phyloP scores from a whole-genome alignment of 1,284 basidiomycete genomes.

The Leccinum huronense region DNA sequence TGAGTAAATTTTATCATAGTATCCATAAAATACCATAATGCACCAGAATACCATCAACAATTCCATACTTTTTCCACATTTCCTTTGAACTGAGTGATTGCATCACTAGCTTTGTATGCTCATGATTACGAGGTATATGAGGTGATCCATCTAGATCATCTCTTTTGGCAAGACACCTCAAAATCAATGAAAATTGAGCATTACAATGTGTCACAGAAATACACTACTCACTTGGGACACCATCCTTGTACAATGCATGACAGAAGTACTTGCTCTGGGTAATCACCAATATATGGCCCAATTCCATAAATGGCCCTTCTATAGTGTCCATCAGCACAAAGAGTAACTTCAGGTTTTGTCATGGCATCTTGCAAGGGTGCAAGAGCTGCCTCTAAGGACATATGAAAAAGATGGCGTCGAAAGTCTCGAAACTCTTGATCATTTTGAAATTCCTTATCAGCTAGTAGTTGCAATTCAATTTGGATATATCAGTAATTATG shows the following conservation, averaged over 20 bases:
- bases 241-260: neutral
- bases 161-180: neutral
- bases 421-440: neutral
- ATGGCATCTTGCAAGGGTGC: neutral
- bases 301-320: neutral
- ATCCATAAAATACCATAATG: neutral
- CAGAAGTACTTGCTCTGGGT: neutral
- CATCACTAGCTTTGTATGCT: neutral
- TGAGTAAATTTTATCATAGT: neutral
- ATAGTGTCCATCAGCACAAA: neutral
- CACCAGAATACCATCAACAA: neutral
- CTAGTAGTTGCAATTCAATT: neutral
- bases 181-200: neutral
- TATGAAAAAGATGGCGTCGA: neutral
- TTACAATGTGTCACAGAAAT: no score
- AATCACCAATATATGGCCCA: neutral
- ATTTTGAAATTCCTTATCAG: neutral
- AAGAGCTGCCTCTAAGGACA: neutral
- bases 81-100: neutral
- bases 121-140: neutral
- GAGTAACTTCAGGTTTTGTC: neutral
- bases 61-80: neutral
- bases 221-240: neutral
- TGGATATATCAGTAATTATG: neutral
- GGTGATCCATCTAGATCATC: neutral